phyloP scores from a whole-genome alignment of 208 protist species.

The Endotrypanum monterogeii region DNA sequence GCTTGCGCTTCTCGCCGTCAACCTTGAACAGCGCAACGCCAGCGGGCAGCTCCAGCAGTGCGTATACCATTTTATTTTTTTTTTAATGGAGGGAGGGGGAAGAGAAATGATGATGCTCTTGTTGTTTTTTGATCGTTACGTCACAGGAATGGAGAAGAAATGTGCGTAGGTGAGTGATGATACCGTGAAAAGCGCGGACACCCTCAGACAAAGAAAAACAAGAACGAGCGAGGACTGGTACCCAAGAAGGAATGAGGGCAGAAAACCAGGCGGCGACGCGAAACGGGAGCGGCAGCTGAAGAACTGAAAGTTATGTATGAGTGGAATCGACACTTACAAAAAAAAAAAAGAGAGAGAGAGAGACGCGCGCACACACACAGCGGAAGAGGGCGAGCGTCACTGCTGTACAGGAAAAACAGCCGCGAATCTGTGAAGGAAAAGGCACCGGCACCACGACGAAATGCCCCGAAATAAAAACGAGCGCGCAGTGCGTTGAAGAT shows the following conservation, averaged over 20 bases:
- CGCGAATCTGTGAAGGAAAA: slow-evolving; percentile 6
- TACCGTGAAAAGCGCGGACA: background rate
- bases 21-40: slow-evolving; percentile 99
- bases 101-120: too few relatives aligned
- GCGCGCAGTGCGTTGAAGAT: background rate
- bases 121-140: too few relatives aligned
- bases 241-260: background rate
- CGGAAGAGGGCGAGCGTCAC: background rate
- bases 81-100: background rate
- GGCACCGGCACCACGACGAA: background rate
- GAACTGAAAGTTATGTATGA: background rate
- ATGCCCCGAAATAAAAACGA: too few relatives aligned
- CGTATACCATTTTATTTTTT: slow-evolving; percentile 88
- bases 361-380: too few relatives aligned
- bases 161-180: too few relatives aligned
- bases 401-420: slow-evolving; percentile 8
- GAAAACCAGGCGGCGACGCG: background rate
- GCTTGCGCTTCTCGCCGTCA: slow-evolving; percentile 89
- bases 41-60: slow-evolving; percentile 98
- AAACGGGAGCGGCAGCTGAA: background rate
- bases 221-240: too few relatives aligned
- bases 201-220: background rate
- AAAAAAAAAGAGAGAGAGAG: background rate
- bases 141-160: too few relatives aligned
- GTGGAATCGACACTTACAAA: background rate